Evolutionary conservation across 2,329 filamentous ascomycete species (phyloP), one percentile per base, ranked within the genome.

Genomic region (Allantophomopsis cytisporea): DNA sequence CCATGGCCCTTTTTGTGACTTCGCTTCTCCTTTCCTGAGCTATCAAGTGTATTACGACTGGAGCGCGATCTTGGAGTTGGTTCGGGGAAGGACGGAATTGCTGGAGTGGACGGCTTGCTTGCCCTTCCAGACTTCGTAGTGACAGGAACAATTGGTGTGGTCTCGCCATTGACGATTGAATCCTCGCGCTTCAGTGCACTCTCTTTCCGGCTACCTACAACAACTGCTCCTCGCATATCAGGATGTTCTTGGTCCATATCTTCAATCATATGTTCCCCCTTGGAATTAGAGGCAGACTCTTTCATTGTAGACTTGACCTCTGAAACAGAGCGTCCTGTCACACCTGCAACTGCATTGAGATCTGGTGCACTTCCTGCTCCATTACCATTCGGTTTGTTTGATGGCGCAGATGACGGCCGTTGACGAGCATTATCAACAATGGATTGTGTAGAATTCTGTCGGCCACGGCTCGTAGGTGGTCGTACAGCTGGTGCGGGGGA

Each of bases 361-460:
- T 59, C 54, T 33, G 56, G 50, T 41, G 54, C 54, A 35, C 39
- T 50, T 23, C 47, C 50, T 38, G 52, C 44, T 35, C 36, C 55
- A 50, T 58, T 65, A 41, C 70, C 72, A 51, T 76, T 82, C 13
- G 68, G 61, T 47, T 76, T 80, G 47, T 65, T 78, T 3, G 78
- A 73, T 10, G 73, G 65, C 2, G 75, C 72, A 2, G 79, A 76
- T 5, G 69, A 60, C 2, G 77, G 73, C 30, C 73, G 65, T 43
- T 66, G 60, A 40, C 68, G 67, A 40, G 60, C 54, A 45, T 65
- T 68, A 43, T 83, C 76, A 28, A 63, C 62, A 38, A 60, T 63
- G n/a, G 72, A 70, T 42, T 76, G 72, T 40, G 74, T 71, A 13
- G 83, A 84, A 52, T 82, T 88, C 54, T 87, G 84, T 52, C 86